Percentiles rank a stretch among this genome's conserved stretches.
phyloP scores from a whole-genome alignment of 2,329 filamentous ascomycete genomes.

The Boeremia exigua region DNA sequence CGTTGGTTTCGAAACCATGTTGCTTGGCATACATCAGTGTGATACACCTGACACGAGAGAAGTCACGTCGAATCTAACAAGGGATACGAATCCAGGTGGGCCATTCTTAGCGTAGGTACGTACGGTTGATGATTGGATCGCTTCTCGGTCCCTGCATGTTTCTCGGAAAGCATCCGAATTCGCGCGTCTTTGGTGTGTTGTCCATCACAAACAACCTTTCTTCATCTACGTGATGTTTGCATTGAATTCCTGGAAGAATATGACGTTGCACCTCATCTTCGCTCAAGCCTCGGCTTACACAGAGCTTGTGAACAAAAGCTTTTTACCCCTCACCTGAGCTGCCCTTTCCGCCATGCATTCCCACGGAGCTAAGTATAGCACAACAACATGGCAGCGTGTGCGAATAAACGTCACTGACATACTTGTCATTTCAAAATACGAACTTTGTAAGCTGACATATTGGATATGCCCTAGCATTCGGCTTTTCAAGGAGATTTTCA shows the following conservation, averaged over 20 bases:
- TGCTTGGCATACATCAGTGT: background rate
- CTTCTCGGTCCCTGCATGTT: background rate
- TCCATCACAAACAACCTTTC: background rate
- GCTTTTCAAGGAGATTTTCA: background rate
- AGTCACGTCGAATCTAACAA: background rate
- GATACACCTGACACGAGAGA: background rate
- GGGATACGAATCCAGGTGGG: background rate
- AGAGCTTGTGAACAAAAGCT: background rate
- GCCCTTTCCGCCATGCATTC: constrained; percentile 13
- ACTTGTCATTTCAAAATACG: constrained; percentile 8
- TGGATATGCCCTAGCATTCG: background rate
- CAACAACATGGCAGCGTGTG: background rate
- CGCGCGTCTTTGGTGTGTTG: constrained; percentile 2
- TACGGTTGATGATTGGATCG: background rate
- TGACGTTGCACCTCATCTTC: background rate
- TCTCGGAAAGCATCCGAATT: background rate
- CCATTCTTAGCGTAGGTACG: background rate
- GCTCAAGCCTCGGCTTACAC: background rate
- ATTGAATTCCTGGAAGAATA: constrained; percentile 3
- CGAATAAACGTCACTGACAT: background rate
- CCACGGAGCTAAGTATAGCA: constrained; percentile 14
- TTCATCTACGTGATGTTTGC: background rate
- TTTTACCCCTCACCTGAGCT: constrained; percentile 1
- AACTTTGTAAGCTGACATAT: constrained; percentile 3
- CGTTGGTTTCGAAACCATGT: background rate